Conservation (phyloP, 176 grass and related monocot species). For the Ensete ventricosum region DNA sequence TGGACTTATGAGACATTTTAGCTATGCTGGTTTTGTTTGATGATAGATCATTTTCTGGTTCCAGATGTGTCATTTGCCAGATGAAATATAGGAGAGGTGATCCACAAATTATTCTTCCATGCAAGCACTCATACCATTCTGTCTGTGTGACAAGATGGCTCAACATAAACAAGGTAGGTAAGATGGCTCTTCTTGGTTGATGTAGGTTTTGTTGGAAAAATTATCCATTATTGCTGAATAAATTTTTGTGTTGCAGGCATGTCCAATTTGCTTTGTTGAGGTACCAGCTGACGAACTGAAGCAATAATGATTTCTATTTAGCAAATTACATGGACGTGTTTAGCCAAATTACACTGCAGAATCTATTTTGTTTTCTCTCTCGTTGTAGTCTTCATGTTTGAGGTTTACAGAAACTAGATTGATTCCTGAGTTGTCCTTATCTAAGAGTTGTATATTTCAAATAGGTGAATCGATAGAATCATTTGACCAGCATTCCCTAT, state of each 20-base stretch:
- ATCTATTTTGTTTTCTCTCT: no score
- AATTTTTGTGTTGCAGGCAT: conserved; percentile 44
- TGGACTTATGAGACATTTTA: no score
- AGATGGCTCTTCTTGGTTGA: not conserved
- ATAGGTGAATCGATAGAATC: no score
- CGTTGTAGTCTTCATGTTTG: no score
- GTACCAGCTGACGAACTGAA: conserved; percentile 41
- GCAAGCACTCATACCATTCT: conserved; percentile 84
- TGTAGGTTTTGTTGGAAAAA: no score
- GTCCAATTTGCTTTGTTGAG: conserved; percentile 87
- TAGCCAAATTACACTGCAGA: no score
- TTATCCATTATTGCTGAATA: not conserved
- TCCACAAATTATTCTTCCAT: conserved; percentile 81
- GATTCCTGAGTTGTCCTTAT: no score
- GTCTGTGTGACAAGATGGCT: conserved; percentile 86
- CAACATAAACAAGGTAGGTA: conserved; percentile 70
- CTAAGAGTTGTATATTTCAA: no score
- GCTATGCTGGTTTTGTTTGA: no score
- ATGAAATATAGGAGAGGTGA: conserved; percentile 94
- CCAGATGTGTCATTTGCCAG: conserved; percentile 93
- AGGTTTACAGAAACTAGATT: no score
- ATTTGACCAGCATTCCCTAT: no score
- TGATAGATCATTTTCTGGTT: not conserved
- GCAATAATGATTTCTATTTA: conserved; percentile 38
- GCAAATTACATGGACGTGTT: not conserved